Conservation (phyloP, 331 rosid genomes). For the Spiraea crenata region DNA sequence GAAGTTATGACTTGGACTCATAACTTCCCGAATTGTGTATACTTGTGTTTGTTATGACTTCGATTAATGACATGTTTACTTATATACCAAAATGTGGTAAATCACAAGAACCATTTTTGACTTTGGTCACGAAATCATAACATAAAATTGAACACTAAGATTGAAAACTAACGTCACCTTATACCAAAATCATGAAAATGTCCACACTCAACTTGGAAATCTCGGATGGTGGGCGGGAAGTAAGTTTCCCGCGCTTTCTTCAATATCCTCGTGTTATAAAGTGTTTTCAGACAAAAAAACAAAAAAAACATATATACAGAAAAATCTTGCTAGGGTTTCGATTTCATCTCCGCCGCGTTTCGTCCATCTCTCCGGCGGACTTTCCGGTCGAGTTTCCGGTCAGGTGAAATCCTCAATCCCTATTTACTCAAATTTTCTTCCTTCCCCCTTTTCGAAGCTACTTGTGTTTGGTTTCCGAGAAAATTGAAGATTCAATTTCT, state of each 20-base stretch:
- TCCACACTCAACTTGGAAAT: background rate
- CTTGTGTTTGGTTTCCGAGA: conserved; percentile 10
- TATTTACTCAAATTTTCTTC: background rate
- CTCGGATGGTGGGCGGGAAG: background rate
- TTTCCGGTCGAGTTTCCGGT: background rate
- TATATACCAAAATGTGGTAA: too few species aligned
- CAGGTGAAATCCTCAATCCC: conserved; percentile 7
- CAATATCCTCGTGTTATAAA: background rate
- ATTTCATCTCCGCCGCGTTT: background rate
- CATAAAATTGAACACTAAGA: too few species aligned
- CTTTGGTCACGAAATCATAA: too few species aligned
- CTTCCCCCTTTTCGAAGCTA: background rate
- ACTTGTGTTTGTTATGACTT: too few species aligned
- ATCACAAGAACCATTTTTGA: too few species aligned
- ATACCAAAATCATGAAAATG: too few species aligned
- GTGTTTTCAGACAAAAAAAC: background rate
- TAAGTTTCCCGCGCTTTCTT: background rate
- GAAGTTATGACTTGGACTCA: too few species aligned
- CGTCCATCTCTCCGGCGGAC: background rate
- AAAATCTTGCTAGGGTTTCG: background rate
- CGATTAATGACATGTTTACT: too few species aligned
- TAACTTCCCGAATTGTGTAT: too few species aligned
- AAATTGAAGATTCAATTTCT: background rate
- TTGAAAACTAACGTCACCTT: too few species aligned
- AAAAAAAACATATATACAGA: too few species aligned